Evolutionary conservation across 768 basidiomycete genomes (phyloP).

Genomic region (Clitopilus passeckerianus): DNA sequence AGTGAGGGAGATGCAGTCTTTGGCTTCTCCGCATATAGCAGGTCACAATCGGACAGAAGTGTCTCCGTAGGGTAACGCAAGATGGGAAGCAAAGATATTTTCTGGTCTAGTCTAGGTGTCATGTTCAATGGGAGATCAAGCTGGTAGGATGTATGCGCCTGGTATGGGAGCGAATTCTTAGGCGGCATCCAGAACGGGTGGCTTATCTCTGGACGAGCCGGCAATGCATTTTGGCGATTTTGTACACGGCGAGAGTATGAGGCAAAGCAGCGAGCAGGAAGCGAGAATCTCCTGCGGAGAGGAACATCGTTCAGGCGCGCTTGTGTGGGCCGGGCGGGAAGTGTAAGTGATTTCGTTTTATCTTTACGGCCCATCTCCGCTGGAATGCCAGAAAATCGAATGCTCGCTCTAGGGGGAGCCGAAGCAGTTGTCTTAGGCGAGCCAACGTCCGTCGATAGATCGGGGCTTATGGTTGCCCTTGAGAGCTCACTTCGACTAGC

Average conservation of each 20-base stretch:
- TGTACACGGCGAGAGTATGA: neutral
- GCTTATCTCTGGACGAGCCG: neutral
- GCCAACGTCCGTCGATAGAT: neutral
- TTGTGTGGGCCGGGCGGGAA: neutral
- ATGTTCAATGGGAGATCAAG: neutral
- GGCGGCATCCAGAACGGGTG: neutral
- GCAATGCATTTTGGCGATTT: neutral
- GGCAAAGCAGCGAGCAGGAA: neutral
- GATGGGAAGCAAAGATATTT: neutral
- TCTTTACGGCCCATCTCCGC: neutral
- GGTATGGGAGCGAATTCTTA: neutral
- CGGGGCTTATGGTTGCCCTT: neutral
- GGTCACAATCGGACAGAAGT: neutral
- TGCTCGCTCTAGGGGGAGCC: neutral
- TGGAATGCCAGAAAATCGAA: neutral
- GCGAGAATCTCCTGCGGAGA: neutral
- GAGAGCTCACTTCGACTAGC: neutral
- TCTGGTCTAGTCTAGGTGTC: neutral
- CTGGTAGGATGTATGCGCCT: neutral
- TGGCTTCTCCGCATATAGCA: neutral
- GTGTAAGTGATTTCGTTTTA: neutral
- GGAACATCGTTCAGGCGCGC: neutral
- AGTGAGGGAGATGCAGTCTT: neutral
- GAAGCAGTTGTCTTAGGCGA: neutral
- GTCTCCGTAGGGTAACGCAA: neutral